Evolutionary conservation across 2,329 filamentous ascomycete genomes (phyloP).

Genomic region (Aspergillus alliaceus): DNA sequence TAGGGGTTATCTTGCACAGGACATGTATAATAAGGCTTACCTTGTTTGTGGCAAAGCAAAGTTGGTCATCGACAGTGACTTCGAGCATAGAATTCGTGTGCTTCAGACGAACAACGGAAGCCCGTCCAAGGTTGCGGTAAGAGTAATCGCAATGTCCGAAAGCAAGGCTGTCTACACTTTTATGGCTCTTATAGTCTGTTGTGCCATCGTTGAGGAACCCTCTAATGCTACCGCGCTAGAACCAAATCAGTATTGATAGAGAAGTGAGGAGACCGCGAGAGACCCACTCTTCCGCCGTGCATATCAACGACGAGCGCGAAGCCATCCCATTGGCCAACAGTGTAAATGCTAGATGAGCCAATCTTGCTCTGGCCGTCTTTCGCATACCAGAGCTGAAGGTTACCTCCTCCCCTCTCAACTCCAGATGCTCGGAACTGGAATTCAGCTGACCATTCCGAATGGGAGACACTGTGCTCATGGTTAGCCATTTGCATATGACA

Average conservation of each 20-base stretch:
- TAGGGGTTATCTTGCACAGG: neutral
- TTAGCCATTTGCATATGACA: neutral
- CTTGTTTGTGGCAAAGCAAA: conserved; percentile 76
- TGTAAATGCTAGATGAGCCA: conserved; percentile 78
- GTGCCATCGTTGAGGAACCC: conserved; percentile 92
- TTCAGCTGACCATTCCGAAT: conserved; percentile 76
- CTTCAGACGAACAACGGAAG: conserved; percentile 77
- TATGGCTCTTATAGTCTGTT: conserved; percentile 73
- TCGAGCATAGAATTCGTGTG: conserved; percentile 64
- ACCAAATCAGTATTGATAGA: conserved; percentile 8
- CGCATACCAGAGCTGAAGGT: conserved; percentile 90
- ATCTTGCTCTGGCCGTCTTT: conserved; percentile 66
- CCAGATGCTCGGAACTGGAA: conserved; percentile 86
- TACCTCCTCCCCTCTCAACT: conserved; percentile 80
- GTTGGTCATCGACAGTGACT: conserved; percentile 75
- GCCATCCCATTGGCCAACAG: conserved; percentile 82
- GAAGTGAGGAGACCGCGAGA: neutral
- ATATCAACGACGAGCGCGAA: conserved; percentile 83
- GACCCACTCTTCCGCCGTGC: conserved; percentile 64
- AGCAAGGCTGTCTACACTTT: conserved; percentile 77
- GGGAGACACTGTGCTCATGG: conserved; percentile 37
- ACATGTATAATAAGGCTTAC: conserved; percentile 43
- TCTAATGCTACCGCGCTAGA: conserved; percentile 72
- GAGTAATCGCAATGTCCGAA: conserved; percentile 90
- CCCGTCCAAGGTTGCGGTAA: conserved; percentile 87